Conservation (phyloP, 768 basidiomycete genomes). For the Clitopilus passeckerianus region DNA sequence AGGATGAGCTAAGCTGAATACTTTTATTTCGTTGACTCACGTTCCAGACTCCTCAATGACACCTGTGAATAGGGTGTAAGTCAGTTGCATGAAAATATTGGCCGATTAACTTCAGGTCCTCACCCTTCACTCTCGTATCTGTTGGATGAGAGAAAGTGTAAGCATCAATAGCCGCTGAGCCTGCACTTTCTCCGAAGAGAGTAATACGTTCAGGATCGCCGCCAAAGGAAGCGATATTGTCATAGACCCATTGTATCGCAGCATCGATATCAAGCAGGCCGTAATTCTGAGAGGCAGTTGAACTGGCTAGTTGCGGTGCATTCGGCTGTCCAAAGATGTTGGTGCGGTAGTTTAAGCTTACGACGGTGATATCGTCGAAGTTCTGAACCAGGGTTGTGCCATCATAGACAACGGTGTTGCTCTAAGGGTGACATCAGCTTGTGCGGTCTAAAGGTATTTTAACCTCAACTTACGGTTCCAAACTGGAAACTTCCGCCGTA, state of each 20-base stretch:
- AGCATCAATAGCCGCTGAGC: conserved; percentile 19
- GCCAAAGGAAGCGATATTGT: conserved; percentile 36
- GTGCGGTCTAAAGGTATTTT: background rate
- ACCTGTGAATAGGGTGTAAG: conserved; percentile 6
- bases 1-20: background rate
- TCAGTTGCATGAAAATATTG: background rate
- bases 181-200: conserved; percentile 28
- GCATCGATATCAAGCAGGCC: conserved; percentile 27
- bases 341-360: conserved; percentile 28
- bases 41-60: conserved; percentile 26
- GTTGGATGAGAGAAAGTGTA: conserved; percentile 25
- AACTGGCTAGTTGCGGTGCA: conserved; percentile 23
- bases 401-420: conserved; percentile 18
- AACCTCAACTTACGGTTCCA: conserved; percentile 19
- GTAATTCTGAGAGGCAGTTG: conserved; percentile 23
- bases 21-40: conserved; percentile 8
- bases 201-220: conserved; percentile 30
- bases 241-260: conserved; percentile 36
- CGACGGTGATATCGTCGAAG: conserved; percentile 24
- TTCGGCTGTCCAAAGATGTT: conserved; percentile 31
- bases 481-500: conserved; percentile 29
- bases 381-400: conserved; percentile 24
- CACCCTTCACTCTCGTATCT: conserved; percentile 24
- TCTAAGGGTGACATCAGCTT: conserved; percentile 10
- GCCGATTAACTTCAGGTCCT: background rate